Evolutionary conservation across 2,329 filamentous ascomycete species (phyloP).

Genomic region (Ophiocordyceps camponoti-leonardi): DNA sequence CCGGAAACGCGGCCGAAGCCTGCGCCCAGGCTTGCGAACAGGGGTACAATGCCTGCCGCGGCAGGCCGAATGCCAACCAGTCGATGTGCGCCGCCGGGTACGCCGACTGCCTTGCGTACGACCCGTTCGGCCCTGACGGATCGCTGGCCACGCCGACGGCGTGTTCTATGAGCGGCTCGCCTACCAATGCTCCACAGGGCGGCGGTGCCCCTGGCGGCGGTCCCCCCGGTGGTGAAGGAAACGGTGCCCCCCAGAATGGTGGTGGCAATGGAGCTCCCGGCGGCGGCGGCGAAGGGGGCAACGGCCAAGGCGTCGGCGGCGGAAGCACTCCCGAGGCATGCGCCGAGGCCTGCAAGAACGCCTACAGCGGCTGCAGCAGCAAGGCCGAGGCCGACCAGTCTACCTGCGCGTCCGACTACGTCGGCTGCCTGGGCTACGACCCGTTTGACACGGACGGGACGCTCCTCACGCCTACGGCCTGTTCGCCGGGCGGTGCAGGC

Average conservation of each 20-base stretch:
- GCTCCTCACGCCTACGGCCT: slow-evolving; percentile 6
- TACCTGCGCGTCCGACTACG: slow-evolving; percentile 8
- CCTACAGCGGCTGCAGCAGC: slow-evolving; percentile 6
- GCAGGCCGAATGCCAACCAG: slow-evolving; percentile 1
- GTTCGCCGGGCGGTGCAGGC: slow-evolving; percentile 1
- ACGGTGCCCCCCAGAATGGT: no score
- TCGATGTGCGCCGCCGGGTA: background rate
- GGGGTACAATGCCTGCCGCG: slow-evolving; percentile 6
- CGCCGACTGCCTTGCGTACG: background rate
- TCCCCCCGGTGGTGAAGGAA: background rate
- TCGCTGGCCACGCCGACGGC: background rate
- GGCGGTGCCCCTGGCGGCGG: no score
- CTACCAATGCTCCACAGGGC: background rate
- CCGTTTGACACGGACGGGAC: slow-evolving; percentile 5
- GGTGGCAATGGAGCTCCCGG: no score
- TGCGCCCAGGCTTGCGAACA: slow-evolving; percentile 7
- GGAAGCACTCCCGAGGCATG: slow-evolving; percentile 2
- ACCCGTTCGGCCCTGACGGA: background rate
- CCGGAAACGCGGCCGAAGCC: background rate
- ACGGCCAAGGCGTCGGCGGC: no score
- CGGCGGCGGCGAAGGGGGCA: no score
- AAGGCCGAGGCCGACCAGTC: slow-evolving; percentile 4
- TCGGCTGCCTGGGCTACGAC: slow-evolving; percentile 10
- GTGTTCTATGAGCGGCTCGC: background rate
- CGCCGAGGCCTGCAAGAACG: slow-evolving; percentile 5